A percentile compares a stretch with the other conserved stretches of the same genome.
These are phyloP conservation scores for Cucumis melo DNA, from an alignment of 306 rosid species.

Conservation along the genomic window DNA sequence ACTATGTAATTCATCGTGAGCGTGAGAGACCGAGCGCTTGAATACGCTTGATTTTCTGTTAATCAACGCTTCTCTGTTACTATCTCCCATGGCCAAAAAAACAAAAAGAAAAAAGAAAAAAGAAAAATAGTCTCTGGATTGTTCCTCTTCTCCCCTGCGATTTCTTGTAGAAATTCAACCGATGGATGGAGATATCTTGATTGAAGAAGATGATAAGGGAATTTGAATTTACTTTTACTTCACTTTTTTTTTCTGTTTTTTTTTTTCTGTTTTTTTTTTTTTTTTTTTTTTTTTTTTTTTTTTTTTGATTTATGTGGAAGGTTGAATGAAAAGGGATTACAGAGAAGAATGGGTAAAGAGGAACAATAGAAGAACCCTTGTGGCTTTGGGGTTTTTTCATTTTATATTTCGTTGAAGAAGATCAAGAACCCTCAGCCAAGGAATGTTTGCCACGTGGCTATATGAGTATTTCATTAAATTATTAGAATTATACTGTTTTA, in stretches of 20 bases:
- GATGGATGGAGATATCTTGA: background rate
- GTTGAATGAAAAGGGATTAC: background rate
- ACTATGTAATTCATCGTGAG: slow-evolving; percentile 51
- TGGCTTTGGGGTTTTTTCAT: background rate
- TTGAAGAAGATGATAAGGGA: background rate
- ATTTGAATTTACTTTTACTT: background rate
- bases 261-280: background rate
- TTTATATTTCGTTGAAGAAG: background rate
- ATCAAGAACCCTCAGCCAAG: background rate
- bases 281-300: background rate
- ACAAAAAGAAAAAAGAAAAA: too few species aligned
- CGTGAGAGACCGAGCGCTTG: slow-evolving; percentile 35
- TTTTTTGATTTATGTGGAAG: background rate
- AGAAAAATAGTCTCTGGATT: background rate
- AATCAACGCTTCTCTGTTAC: slow-evolving; percentile 18
- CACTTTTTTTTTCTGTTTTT: background rate
- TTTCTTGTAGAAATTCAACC: background rate
- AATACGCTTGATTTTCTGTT: background rate
- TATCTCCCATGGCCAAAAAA: slow-evolving; percentile 11
- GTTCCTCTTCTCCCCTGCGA: background rate
- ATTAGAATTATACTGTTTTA: background rate
- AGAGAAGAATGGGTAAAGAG: background rate
- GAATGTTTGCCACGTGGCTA: background rate
- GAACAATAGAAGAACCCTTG: background rate
- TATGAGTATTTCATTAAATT: background rate